Evolutionary conservation across 129 eudicot genomes (phyloP).

Genomic region (Chrysanthemum makinoi): DNA sequence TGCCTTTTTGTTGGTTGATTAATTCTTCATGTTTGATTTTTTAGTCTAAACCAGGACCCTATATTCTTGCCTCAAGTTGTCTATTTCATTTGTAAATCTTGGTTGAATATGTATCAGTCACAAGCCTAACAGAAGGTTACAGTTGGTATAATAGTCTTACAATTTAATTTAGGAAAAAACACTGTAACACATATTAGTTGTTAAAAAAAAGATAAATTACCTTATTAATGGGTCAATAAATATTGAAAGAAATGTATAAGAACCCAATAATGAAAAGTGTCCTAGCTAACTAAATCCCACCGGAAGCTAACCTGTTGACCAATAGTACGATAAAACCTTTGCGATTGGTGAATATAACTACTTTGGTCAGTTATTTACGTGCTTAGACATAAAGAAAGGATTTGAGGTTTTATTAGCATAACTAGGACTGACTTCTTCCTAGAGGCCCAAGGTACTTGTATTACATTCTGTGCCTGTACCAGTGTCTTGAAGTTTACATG

Average conservation of each 20-base stretch:
- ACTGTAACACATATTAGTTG: too few species aligned
- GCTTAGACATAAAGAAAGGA: constrained; percentile 80
- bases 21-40: constrained; percentile 29
- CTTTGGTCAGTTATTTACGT: constrained; percentile 42
- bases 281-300: constrained; percentile 88
- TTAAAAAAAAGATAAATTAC: too few species aligned
- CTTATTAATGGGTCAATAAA: constrained; percentile 58
- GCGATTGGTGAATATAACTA: neutral
- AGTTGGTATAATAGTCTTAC: constrained; percentile 5
- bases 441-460: constrained; percentile 87
- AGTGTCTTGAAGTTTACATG: too few species aligned
- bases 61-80: constrained; percentile 85
- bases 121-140: constrained; percentile 52
- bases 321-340: neutral
- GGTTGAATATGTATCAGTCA: constrained; percentile 44
- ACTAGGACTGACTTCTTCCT: constrained; percentile 83
- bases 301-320: constrained; percentile 68
- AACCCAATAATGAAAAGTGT: constrained; percentile 76
- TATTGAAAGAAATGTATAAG: constrained; percentile 76
- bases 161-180: neutral
- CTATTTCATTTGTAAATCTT: constrained; percentile 74
- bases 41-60: constrained; percentile 95
- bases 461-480: constrained; percentile 59
- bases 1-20: constrained; percentile 12
- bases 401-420: constrained; percentile 79